Base-by-base conservation (phyloP, 1,139 yeast species). In the Lodderomyces parapsilosis region DNA sequence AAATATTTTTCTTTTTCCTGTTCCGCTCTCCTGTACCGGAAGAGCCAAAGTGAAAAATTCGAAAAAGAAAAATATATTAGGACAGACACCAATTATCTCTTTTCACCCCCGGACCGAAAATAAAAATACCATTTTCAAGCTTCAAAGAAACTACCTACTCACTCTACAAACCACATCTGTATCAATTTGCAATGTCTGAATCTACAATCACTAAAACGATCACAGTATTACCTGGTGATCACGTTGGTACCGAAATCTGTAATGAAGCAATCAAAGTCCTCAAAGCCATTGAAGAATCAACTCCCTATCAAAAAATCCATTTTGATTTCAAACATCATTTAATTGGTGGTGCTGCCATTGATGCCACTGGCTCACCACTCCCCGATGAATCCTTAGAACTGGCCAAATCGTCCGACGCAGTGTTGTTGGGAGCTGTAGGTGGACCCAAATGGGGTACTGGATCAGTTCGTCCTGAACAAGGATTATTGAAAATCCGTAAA, bases 381-480 rank as follows among this genome's bases (percentile, higher is more conserved):
- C 89, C 97, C n/a, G 96, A 85, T 49, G 94, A 76, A 43, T 77
- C 97, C 2, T 76, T 93, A 41, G 86, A 73, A 40, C 89, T 96
- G n/a, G 81, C 98, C 39, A 90, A 87, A 66, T 68, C 69, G 38
- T 86, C 98, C 1, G 96, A 93, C 62, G 99, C 99, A 30, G 96
- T 93, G 15, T 72, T 93, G 50, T 76, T 93, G 46, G 99, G 99
- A 51, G 97, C 99, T 5, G 99, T 93, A 22, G 99, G 99, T 51
- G 99, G 99, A 23, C 99, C 99, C 48, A 93, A 93, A 68, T 93
- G 99, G 99, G 94, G 95, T 28, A 87, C 97, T 30, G 97, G 93
- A 24, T 59, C 78, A 13, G 97, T 93, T 40, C 83, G 99, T 70
- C 99, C 99, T 40, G 99, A 93, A 67, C 98, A 89, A 68, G 99